phyloP scores from a whole-genome alignment of 768 basidiomycete genomes.

The Chalciporus chontae region DNA sequence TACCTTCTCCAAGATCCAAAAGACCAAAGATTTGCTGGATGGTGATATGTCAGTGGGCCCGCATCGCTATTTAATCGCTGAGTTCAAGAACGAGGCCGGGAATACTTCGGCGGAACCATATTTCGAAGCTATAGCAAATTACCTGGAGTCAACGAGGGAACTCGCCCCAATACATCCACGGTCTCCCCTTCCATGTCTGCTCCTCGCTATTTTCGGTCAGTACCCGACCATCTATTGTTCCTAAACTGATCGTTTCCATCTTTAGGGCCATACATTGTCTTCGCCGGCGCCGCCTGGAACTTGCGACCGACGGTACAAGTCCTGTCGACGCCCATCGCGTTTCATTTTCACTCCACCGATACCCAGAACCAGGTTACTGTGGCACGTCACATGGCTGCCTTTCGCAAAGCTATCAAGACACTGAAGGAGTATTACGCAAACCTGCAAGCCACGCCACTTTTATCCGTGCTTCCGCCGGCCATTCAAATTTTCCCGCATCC shows the following conservation, averaged over 20 bases:
- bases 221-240: too few species aligned
- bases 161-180: too few species aligned
- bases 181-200: too few species aligned
- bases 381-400: constrained; percentile 25
- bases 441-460: not conserved
- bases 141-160: too few species aligned
- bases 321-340: constrained; percentile 22
- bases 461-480: too few species aligned
- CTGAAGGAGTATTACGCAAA: constrained; percentile 24
- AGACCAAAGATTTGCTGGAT: constrained; percentile 9
- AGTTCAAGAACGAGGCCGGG: too few species aligned
- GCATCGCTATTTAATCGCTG: too few species aligned
- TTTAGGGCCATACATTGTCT: constrained; percentile 28
- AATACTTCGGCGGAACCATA: too few species aligned
- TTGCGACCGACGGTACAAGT: constrained; percentile 20
- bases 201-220: too few species aligned
- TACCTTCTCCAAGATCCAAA: not conserved
- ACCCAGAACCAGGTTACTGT: not conserved
- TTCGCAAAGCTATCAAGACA: constrained; percentile 19
- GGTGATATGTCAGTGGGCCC: constrained; percentile 10
- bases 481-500: constrained; percentile 1
- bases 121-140: too few species aligned
- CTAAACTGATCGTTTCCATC: too few species aligned
- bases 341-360: constrained; percentile 23
- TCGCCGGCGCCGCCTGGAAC: constrained; percentile 27